Percentiles rank a stretch among this genome's conserved stretches.
These are phyloP conservation scores for Lizonia empirigonia DNA, from an alignment of 2,329 filamentous ascomycete genomes.

Conservation along the genomic window DNA sequence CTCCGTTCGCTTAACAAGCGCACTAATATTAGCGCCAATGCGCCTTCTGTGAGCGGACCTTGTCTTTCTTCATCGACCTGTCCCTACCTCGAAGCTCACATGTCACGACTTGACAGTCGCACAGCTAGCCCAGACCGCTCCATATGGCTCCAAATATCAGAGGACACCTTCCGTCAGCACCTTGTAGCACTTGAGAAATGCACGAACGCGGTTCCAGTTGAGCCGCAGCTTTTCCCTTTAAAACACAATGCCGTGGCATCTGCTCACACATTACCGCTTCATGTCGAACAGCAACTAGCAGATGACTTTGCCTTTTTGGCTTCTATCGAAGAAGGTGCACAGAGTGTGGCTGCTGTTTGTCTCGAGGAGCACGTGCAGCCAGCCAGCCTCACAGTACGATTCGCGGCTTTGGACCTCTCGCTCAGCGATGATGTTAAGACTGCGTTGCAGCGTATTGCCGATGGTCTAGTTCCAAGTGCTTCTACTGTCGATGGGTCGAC, in stretches of 20 bases:
- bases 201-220: conserved; percentile 14
- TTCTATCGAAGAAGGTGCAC: conserved; percentile 12
- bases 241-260: neutral
- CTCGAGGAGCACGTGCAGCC: conserved; percentile 6
- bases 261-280: neutral
- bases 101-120: conserved; percentile 11
- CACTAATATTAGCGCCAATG: neutral
- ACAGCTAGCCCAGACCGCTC: conserved; percentile 1
- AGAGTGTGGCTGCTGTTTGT: conserved; percentile 14
- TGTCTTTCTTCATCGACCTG: neutral
- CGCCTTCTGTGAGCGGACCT: neutral
- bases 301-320: conserved; percentile 13
- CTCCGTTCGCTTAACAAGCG: neutral
- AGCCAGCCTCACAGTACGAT: conserved; percentile 1
- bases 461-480: neutral
- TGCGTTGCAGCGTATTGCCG: neutral
- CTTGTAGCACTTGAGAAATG: conserved; percentile 11
- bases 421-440: conserved; percentile 1
- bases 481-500: neutral
- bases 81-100: neutral
- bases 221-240: neutral
- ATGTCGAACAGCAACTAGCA: conserved; percentile 11
- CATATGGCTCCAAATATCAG: conserved; percentile 3
- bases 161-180: conserved; percentile 7
- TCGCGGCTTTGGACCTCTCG: conserved; percentile 8